A percentile compares a stretch with the other conserved stretches of the same genome.
Evolutionary conservation across 257 asterid genomes (phyloP).

Genomic region (Solanum medicagineum): DNA sequence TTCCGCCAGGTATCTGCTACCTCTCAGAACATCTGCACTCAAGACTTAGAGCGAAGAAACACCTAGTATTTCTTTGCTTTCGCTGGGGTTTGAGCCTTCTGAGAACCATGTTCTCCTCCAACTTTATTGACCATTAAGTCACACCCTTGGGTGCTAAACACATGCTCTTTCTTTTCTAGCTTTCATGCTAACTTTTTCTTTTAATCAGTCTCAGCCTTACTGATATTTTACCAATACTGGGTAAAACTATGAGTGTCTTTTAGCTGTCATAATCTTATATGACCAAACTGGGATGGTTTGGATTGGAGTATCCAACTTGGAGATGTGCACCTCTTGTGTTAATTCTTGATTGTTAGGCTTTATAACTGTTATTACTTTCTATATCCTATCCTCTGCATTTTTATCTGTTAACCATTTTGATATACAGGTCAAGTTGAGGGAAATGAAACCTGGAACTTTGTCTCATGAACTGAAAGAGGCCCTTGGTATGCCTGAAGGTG

Average conservation of each 20-base stretch:
- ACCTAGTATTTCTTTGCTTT: neutral
- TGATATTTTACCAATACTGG: neutral
- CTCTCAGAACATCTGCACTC: neutral
- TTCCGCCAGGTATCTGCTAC: neutral
- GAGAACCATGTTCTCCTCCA: neutral
- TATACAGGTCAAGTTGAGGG: conserved; percentile 70
- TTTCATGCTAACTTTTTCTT: neutral
- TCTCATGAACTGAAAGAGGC: conserved; percentile 89
- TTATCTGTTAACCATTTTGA: neutral
- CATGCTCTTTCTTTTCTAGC: neutral
- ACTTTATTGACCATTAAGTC: neutral
- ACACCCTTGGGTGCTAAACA: neutral
- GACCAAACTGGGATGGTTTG: neutral
- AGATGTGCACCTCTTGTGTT: neutral
- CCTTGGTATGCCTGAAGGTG: conserved; percentile 98
- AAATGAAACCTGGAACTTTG: conserved; percentile 89
- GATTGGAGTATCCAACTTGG: neutral
- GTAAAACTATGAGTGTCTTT: neutral
- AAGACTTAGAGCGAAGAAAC: neutral
- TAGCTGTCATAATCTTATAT: neutral
- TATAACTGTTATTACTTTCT: neutral
- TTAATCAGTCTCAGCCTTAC: neutral
- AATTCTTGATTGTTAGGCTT: neutral
- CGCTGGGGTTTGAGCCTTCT: neutral
- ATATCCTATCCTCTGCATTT: neutral